Base-by-base conservation (phyloP, 371 early-diverging fungal genomes). In the Actinomortierella wolfii region DNA sequence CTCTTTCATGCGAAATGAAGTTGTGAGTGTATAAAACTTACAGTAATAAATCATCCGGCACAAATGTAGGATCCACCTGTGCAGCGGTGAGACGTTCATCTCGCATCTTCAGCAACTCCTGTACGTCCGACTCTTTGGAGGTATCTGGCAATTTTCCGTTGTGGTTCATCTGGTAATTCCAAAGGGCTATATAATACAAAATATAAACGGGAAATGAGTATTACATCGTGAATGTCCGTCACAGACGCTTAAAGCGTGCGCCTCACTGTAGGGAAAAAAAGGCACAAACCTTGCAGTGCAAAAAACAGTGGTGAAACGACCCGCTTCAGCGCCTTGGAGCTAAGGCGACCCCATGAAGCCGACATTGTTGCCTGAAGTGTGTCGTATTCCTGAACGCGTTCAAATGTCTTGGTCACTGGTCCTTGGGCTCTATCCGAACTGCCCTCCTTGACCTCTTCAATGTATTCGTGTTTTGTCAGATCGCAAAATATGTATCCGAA, bases 401-500 rank as follows among this genome's bases (percentile, higher is more conserved):
- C 58, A 25, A 71, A 75, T n/a, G 78, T 59, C 21, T 60, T 77
- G 11, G 78, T 69, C 17, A 67, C 75, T n/a, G 80, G 70, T 20
- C 80, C 80, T 48, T 76, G 61, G n/a, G 68, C 77, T 25, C 60
- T 73, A 26, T 65, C 64, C 13, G 65, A 54, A 17, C 40, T 46
- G 8, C 55, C 46, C 39, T 56, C 67, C 43, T 45, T 57, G 7
- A 59, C 79, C 76, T 85, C 85, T 87, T 85, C 85, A 15, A 88
- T 68, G 78, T 85, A 95, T 11, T 84, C 69, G 70, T 95, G 92
- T 2, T 78, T 59, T 1, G 64, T 74, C 54, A 95, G 68, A 78
- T 97, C 96, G 54, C 85, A 85, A 68, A 95, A 95, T 17, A 93
- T 84, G 68, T 86, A 96, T 8, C 95, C 95, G 57, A 83, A 84